Evolutionary conservation across 768 basidiomycete genomes (phyloP).

Genomic region (Termitomyces sp.): DNA sequence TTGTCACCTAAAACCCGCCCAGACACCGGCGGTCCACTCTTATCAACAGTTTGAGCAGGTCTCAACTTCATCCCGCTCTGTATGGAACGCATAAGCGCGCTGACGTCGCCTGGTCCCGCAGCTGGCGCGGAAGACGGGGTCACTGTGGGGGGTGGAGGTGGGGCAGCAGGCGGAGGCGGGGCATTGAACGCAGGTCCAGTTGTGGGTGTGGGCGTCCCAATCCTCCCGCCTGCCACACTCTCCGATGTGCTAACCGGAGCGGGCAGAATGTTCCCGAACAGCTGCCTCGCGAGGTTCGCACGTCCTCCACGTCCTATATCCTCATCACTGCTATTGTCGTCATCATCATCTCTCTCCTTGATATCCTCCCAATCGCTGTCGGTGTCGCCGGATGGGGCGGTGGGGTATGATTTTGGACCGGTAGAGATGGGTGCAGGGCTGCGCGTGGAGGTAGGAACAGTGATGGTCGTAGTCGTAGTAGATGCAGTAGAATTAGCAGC

Average conservation of each 20-base stretch:
- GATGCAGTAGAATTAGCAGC: conserved; percentile 13
- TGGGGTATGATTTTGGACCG: conserved; percentile 47
- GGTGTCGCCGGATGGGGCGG: conserved; percentile 42
- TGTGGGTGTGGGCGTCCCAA: conserved; percentile 21
- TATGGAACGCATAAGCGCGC: conserved; percentile 74
- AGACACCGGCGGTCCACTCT: conserved; percentile 60
- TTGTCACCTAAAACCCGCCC: conserved; percentile 78
- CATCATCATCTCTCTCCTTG: conserved; percentile 58
- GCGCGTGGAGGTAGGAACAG: conserved; percentile 34
- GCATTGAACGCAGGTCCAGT: conserved; percentile 24
- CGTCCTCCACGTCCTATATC: conserved; percentile 57
- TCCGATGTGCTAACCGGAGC: conserved; percentile 38
- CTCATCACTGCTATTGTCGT: conserved; percentile 65
- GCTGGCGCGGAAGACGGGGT: conserved; percentile 23
- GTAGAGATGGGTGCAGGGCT: conserved; percentile 34
- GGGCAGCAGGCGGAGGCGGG: conserved; percentile 25
- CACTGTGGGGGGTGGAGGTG: conserved; percentile 26
- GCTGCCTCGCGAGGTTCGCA: conserved; percentile 65
- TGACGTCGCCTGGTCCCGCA: conserved; percentile 41
- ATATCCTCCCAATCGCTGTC: conserved; percentile 88
- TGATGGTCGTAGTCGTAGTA: background rate
- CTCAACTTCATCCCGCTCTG: conserved; percentile 66
- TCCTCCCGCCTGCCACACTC: conserved; percentile 35
- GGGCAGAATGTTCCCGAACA: conserved; percentile 73
- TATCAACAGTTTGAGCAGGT: conserved; percentile 80